These are phyloP conservation scores for Amanita pallidorosea DNA, from an alignment of 768 basidiomycete species.

Conservation along the genomic window DNA sequence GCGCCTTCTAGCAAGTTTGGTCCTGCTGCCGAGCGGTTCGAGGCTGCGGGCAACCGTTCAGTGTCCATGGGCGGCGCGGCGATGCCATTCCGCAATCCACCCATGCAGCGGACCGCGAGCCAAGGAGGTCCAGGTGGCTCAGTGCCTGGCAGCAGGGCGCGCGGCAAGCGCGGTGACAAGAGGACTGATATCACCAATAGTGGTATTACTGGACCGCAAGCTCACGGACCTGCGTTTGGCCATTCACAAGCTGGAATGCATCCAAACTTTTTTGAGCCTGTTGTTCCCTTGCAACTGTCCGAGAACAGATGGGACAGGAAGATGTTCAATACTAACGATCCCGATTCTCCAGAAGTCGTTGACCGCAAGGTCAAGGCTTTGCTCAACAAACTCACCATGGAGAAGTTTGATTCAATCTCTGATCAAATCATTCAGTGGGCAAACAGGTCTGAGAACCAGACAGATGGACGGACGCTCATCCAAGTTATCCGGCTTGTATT, in stretches of 20 bases:
- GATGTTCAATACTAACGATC: conserved; percentile 29
- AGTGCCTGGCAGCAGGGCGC: conserved; percentile 45
- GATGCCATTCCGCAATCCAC: conserved; percentile 43
- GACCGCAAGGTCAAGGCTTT: conserved; percentile 88
- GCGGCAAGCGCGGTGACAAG: conserved; percentile 80
- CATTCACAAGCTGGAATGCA: conserved; percentile 19
- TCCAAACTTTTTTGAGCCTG: conserved; percentile 40
- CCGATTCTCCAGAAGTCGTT: conserved; percentile 73
- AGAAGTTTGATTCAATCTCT: conserved; percentile 93
- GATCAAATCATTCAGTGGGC: conserved; percentile 94
- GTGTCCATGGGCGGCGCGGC: conserved; percentile 45
- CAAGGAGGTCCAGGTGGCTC: conserved; percentile 46
- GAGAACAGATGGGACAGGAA: conserved; percentile 80
- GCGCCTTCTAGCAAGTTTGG: conserved; percentile 45
- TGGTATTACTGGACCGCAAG: conserved; percentile 19
- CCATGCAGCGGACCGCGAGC: conserved; percentile 61
- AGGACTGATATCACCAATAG: conserved; percentile 48
- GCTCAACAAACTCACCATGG: conserved; percentile 94
- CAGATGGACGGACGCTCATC: conserved; percentile 87
- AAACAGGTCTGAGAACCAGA: conserved; percentile 87
- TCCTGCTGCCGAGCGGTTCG: conserved; percentile 58
- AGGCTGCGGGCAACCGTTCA: conserved; percentile 31
- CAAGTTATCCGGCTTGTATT: conserved; percentile 95
- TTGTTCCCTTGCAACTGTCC: conserved; percentile 68
- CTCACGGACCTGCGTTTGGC: conserved; percentile 22